Base-by-base conservation (phyloP, 768 basidiomycete genomes). In the Pilatotrama ljubarskyi region DNA sequence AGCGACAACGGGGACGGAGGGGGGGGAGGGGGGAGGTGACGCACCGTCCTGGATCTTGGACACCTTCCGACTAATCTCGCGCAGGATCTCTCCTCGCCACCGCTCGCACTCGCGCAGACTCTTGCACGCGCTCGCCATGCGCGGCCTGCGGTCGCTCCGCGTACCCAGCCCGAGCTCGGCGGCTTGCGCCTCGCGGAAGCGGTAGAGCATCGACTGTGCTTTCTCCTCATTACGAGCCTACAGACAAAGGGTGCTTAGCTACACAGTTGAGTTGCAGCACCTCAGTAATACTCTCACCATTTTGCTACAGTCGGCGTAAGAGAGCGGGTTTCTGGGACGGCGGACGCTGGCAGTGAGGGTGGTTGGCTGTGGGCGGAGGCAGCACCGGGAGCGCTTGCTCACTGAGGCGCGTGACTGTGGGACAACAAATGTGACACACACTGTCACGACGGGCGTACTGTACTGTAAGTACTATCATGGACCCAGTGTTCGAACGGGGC, bases 201-300 rank as follows among this genome's bases (percentile, higher is more conserved):
- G 91, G 72, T 93, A 93, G 29, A 93, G 81, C 90, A 93, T 94
- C 17, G 90, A 93, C 75, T 96, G 95, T 1, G 95, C 93, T 74
- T 98, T 99, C 75, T 98, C 96, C 74, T 95, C 91, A 88, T 98
- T 98, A 74, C 95, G 90, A 62, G 95, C 95, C 95, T 93, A 64
- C 2, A 53, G 18, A 74, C 29, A 15, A 51, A 17, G 10, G 8
- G 36, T 22, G 7, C 18, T n/a, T n/a, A 36, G n/a, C 4, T 6
- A 11, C 10, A n/a, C 18, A n/a, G 6, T 0, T 14, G 11, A 2
- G 4, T 3, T 20, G 11, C 22, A 22, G 8, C n/a, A 35, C 2
- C 17, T 7, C 1, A 2, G 11, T 13, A 5, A 6, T 36, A 9
- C 15, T 5, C 40, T 5, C 2, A 42, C 51, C 51, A 53, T 53